Evolutionary conservation across 2,329 filamentous ascomycete genomes (phyloP).

Genomic region (Sphaerulina musiva): DNA sequence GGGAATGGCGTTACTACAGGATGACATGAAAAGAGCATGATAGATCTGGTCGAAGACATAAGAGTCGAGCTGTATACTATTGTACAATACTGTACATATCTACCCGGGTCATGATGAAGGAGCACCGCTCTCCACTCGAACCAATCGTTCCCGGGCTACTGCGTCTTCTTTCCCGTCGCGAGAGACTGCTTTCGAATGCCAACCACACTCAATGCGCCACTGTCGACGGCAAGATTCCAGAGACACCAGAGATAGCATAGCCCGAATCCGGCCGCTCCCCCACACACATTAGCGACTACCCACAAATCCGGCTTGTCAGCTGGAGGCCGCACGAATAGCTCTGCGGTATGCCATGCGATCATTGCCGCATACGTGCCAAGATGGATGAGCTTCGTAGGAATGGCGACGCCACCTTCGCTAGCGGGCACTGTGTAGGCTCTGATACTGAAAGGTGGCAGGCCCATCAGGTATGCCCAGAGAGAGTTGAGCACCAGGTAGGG

Average conservation of each 20-base stretch:
- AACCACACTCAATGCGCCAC: constrained; percentile 38
- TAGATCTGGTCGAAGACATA: neutral
- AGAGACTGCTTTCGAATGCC: constrained; percentile 16
- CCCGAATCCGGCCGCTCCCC: constrained; percentile 78
- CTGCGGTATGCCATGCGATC: constrained; percentile 71
- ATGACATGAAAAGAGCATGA: constrained; percentile 4
- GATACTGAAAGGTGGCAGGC: constrained; percentile 71
- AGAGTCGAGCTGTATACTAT: constrained; percentile 10
- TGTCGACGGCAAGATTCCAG: constrained; percentile 58
- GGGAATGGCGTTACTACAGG: neutral
- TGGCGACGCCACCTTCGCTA: constrained; percentile 21
- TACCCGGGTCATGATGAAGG: neutral
- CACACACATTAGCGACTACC: constrained; percentile 82
- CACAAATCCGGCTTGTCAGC: constrained; percentile 81
- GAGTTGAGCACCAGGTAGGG: constrained; percentile 80
- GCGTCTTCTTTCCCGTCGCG: constrained; percentile 36
- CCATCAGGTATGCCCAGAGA: constrained; percentile 86
- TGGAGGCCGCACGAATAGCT: constrained; percentile 63
- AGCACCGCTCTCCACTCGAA: constrained; percentile 9
- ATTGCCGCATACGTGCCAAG: constrained; percentile 69
- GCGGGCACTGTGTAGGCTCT: constrained; percentile 49
- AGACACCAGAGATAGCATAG: constrained; percentile 90
- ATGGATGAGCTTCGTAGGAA: constrained; percentile 59
- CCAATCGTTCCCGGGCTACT: constrained; percentile 23
- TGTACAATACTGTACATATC: constrained; percentile 15